Evolutionary conservation across 768 basidiomycete species (phyloP).

Genomic region (Fibroporia radiculosa): DNA sequence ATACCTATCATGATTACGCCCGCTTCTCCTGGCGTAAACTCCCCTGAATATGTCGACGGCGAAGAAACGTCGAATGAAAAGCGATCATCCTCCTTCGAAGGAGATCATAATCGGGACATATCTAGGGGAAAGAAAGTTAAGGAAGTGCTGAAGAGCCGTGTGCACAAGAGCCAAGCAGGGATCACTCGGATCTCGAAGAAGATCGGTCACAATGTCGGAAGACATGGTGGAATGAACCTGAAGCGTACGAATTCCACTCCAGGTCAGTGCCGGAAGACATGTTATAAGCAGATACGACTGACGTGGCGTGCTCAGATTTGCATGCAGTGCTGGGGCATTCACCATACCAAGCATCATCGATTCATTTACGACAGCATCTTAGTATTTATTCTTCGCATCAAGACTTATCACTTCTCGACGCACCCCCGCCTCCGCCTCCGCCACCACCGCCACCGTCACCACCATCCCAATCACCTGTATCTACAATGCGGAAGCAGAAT

Average conservation of each 20-base stretch:
- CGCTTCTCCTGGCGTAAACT: conserved; percentile 37
- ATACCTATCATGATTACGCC: conserved; percentile 54
- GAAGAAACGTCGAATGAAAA: conserved; percentile 6
- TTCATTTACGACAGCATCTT: conserved; percentile 64
- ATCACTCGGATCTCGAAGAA: conserved; percentile 73
- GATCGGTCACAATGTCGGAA: conserved; percentile 63
- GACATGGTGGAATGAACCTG: conserved; percentile 38
- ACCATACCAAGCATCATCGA: conserved; percentile 72
- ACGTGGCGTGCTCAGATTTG: conserved; percentile 42
- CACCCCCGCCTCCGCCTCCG: conserved; percentile 32
- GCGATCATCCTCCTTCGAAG: conserved; percentile 13
- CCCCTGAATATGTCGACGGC: background rate
- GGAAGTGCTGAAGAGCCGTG: conserved; percentile 65
- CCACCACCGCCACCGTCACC: conserved; percentile 32
- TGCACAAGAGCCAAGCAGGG: conserved; percentile 64
- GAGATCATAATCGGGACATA: conserved; percentile 33
- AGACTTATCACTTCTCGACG: conserved; percentile 22
- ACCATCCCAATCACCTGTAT: conserved; percentile 24
- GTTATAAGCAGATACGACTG: background rate
- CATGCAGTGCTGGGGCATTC: conserved; percentile 54
- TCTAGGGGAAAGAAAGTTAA: conserved; percentile 67
- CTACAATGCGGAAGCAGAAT: conserved; percentile 20
- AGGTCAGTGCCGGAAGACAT: conserved; percentile 35
- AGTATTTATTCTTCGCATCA: conserved; percentile 26
- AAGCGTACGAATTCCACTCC: conserved; percentile 63